Evolutionary conservation across 2,329 filamentous ascomycete genomes (phyloP).

Genomic region (Calonectria hawksworthii): DNA sequence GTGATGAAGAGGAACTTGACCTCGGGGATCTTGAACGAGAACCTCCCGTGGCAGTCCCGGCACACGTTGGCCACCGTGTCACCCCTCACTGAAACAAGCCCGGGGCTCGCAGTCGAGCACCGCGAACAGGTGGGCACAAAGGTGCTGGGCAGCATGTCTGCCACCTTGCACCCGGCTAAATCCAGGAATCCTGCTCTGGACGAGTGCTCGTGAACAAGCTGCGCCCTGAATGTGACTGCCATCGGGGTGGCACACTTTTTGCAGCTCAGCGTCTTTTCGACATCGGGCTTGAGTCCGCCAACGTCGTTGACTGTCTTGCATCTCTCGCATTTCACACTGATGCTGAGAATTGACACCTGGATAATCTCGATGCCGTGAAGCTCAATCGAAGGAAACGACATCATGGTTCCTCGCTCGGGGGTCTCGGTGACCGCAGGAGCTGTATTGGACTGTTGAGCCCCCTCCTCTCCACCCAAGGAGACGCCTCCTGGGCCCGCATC

Average conservation of each 20-base stretch:
- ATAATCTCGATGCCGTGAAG: constrained; percentile 83
- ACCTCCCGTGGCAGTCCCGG: constrained; percentile 83
- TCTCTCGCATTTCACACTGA: constrained; percentile 83
- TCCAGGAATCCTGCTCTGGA: constrained; percentile 85
- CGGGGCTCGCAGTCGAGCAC: constrained; percentile 79
- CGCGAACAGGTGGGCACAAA: constrained; percentile 84
- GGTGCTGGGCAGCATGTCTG: constrained; percentile 83
- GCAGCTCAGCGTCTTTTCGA: constrained; percentile 67
- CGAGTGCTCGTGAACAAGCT: constrained; percentile 80
- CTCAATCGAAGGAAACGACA: constrained; percentile 84
- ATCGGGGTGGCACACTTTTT: constrained; percentile 70
- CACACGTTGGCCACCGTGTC: constrained; percentile 82
- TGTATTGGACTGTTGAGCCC: constrained; percentile 20
- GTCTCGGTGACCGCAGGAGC: constrained; percentile 40
- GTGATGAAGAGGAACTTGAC: constrained; percentile 83
- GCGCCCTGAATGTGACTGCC: constrained; percentile 70
- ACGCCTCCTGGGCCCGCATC: constrained; percentile 60
- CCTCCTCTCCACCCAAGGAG: constrained; percentile 49
- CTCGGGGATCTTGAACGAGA: constrained; percentile 84
- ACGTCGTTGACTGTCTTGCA: constrained; percentile 83
- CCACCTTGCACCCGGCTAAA: constrained; percentile 78
- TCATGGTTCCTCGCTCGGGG: constrained; percentile 78
- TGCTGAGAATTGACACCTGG: constrained; percentile 74
- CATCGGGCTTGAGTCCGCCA: constrained; percentile 71
- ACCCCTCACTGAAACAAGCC: constrained; percentile 80